These are phyloP conservation scores for Mycena citricolor DNA, from an alignment of 1,284 basidiomycete genomes.

Conservation along the genomic window DNA sequence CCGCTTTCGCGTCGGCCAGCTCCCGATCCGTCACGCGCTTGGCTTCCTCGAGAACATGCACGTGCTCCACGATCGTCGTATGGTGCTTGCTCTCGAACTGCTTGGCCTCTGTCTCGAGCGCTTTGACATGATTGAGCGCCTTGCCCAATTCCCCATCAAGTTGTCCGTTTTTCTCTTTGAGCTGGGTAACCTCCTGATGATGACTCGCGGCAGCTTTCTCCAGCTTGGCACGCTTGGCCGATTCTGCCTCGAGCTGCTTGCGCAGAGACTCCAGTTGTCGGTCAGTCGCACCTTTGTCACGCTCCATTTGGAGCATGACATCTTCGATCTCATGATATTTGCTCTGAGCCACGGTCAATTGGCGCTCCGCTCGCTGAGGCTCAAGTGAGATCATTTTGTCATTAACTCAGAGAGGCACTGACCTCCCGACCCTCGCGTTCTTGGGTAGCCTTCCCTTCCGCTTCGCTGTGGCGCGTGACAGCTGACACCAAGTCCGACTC, in stretches of 20 bases:
- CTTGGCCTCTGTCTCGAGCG: conserved; percentile 83
- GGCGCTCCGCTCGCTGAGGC: conserved; percentile 77
- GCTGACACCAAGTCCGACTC: conserved; percentile 78
- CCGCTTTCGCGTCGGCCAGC: conserved; percentile 77
- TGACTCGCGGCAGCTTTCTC: conserved; percentile 68
- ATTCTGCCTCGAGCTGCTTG: conserved; percentile 71
- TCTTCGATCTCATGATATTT: conserved; percentile 89
- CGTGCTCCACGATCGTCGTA: conserved; percentile 98
- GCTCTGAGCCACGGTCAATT: conserved; percentile 68
- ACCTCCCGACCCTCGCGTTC: conserved; percentile 73
- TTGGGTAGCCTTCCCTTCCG: conserved; percentile 67
- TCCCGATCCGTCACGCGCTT: conserved; percentile 95
- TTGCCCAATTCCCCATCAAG: conserved; percentile 82
- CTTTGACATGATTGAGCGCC: conserved; percentile 76
- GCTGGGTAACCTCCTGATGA: conserved; percentile 65
- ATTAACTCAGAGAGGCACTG: conserved; percentile 24
- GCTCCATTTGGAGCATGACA: conserved; percentile 77
- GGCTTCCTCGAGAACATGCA: conserved; percentile 95
- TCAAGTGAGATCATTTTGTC: conserved; percentile 32
- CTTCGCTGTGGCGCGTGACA: conserved; percentile 71
- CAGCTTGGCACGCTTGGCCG: conserved; percentile 67
- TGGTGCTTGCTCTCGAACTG: conserved; percentile 87
- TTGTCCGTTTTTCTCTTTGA: conserved; percentile 72
- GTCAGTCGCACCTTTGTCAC: conserved; percentile 75
- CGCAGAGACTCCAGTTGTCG: conserved; percentile 69